Evolutionary conservation across 306 rosid genomes (phyloP).

Genomic region (Abrus precatorius): DNA sequence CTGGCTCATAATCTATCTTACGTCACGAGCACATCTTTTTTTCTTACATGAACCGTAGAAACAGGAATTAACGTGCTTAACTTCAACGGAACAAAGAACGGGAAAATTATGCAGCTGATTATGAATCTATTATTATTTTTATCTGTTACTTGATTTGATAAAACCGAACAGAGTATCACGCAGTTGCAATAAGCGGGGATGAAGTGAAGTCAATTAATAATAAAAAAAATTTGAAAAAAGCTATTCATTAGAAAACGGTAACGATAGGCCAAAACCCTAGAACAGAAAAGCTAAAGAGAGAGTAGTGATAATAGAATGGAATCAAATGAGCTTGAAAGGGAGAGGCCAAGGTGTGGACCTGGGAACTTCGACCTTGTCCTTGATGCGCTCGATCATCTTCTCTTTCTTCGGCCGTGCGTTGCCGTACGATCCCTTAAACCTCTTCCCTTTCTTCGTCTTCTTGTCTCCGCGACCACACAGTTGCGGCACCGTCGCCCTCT

Average conservation of each 20-base stretch:
- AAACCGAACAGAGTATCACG: background rate
- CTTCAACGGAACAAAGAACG: background rate
- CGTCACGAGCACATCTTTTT: background rate
- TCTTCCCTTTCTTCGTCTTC: slow-evolving; percentile 93
- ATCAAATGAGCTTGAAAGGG: slow-evolving; percentile 91
- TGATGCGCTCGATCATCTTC: slow-evolving; percentile 90
- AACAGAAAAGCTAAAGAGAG: background rate
- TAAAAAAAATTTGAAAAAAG: background rate
- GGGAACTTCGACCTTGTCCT: slow-evolving; percentile 94
- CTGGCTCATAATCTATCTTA: background rate
- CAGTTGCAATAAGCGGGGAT: background rate
- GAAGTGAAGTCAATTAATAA: background rate
- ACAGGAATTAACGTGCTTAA: background rate
- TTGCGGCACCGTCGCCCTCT: slow-evolving; percentile 53
- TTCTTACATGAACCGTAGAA: background rate
- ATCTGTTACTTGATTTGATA: background rate
- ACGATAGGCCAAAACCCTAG: slow-evolving; percentile 35
- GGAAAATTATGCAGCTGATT: background rate
- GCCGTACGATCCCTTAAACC: slow-evolving; percentile 90
- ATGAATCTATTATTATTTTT: background rate
- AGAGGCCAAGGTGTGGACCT: slow-evolving; percentile 99
- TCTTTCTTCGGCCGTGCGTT: slow-evolving; percentile 88
- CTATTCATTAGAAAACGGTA: slow-evolving; percentile 17
- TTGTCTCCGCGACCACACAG: slow-evolving; percentile 94
- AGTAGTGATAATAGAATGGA: background rate